A percentile compares a stretch with the other conserved stretches of the same genome.
Evolutionary conservation across 2,329 filamentous ascomycete species (phyloP).

Genomic region (Alternaria metachromatica): DNA sequence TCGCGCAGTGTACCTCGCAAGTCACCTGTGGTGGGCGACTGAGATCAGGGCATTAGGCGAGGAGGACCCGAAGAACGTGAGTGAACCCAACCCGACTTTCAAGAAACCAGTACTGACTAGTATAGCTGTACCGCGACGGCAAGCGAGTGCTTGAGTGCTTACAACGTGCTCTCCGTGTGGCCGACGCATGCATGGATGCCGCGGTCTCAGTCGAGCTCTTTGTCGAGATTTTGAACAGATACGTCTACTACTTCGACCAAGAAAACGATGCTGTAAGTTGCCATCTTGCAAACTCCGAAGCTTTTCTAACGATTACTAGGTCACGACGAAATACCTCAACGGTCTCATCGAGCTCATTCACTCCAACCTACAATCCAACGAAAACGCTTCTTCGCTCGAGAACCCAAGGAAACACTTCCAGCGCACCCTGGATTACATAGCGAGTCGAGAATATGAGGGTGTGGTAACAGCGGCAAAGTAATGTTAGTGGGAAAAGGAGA

Average conservation of each 20-base stretch:
- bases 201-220: conserved; percentile 97
- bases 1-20: conserved; percentile 92
- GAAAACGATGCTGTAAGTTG: conserved; percentile 86
- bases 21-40: conserved; percentile 97
- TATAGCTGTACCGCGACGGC: conserved; percentile 86
- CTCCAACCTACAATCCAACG: conserved; percentile 87
- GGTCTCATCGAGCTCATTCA: conserved; percentile 98
- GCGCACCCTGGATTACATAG: conserved; percentile 92
- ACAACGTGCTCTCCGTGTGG: conserved; percentile 91
- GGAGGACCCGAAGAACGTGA: conserved; percentile 79
- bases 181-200: conserved; percentile 98
- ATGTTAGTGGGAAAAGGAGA: conserved; percentile 2
- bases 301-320: conserved; percentile 49
- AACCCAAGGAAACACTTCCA: conserved; percentile 93
- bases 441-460: conserved; percentile 89
- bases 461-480: conserved; percentile 73
- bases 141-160: conserved; percentile 97
- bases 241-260: conserved; percentile 99
- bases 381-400: conserved; percentile 83
- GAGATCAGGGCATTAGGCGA: conserved; percentile 79
- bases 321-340: conserved; percentile 97
- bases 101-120: conserved; percentile 12
- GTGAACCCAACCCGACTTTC: conserved; percentile 39
- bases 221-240: conserved; percentile 96
- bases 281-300: neutral